These are phyloP conservation scores for Apiospora saccharicola DNA, from an alignment of 2,329 filamentous ascomycete species.

Conservation along the genomic window DNA sequence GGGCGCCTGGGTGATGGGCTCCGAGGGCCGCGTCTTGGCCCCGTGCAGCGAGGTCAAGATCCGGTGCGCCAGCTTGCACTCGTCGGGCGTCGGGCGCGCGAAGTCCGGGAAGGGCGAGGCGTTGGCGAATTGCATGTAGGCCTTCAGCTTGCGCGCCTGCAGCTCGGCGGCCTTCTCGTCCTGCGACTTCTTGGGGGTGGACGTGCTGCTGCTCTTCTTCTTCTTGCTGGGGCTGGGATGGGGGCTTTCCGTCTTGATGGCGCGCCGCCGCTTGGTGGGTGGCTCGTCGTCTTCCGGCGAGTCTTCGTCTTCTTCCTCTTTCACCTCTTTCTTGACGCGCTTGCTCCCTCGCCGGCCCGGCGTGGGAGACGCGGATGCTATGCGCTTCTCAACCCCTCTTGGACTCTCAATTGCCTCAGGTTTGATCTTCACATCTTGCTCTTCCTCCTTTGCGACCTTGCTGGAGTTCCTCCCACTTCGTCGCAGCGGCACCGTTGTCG, in stretches of 20 bases:
- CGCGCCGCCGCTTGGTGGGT: background rate
- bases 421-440: background rate
- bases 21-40: slow-evolving; percentile 65
- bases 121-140: slow-evolving; percentile 48
- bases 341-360: slow-evolving; percentile 27
- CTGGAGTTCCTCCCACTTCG: slow-evolving; percentile 25
- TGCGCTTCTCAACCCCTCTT: slow-evolving; percentile 1
- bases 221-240: slow-evolving; percentile 25
- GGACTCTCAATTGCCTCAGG: background rate
- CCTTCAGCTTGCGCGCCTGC: slow-evolving; percentile 52
- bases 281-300: background rate
- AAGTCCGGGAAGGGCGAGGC: slow-evolving; percentile 73
- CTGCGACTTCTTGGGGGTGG: slow-evolving; percentile 23
- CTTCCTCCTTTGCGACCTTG: slow-evolving; percentile 11
- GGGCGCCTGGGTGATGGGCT: slow-evolving; percentile 57
- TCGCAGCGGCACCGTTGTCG: slow-evolving; percentile 21
- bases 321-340: slow-evolving; percentile 30
- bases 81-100: slow-evolving; percentile 67
- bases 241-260: background rate
- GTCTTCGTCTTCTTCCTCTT: slow-evolving; percentile 25
- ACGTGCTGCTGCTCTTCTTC: background rate
- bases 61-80: slow-evolving; percentile 72
- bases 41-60: slow-evolving; percentile 73
- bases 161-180: slow-evolving; percentile 39
- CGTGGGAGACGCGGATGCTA: slow-evolving; percentile 18